Percentiles rank a stretch among this genome's conserved stretches.
These are phyloP conservation scores for Hericium erinaceus DNA, from an alignment of 768 basidiomycete genomes.

Conservation along the genomic window DNA sequence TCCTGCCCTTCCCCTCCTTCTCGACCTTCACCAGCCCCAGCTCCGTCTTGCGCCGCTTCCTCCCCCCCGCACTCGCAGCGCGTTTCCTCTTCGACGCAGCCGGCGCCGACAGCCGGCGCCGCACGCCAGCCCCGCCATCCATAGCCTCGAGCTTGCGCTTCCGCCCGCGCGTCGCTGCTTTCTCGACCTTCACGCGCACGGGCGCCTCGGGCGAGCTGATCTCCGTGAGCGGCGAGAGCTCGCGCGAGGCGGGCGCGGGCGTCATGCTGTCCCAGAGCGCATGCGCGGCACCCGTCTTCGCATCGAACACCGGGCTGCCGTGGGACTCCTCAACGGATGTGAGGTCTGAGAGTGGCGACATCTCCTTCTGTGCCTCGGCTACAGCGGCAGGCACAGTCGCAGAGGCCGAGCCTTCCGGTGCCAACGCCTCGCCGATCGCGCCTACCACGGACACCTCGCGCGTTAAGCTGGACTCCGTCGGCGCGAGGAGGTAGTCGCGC, in stretches of 20 bases:
- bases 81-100: neutral
- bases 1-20: neutral
- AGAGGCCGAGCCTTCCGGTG: too few relatives aligned
- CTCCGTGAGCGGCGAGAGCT: neutral
- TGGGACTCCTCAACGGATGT: too few relatives aligned
- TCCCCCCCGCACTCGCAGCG: neutral
- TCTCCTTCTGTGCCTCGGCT: too few relatives aligned
- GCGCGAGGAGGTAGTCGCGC: neutral
- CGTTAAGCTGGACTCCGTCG: neutral
- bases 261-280: too few relatives aligned
- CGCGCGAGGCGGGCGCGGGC: too few relatives aligned
- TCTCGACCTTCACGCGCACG: neutral
- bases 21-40: neutral
- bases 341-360: too few relatives aligned
- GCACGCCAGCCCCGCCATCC: neutral
- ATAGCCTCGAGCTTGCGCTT: neutral
- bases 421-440: neutral
- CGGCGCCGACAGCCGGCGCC: neutral
- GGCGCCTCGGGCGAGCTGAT: neutral
- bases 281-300: too few relatives aligned
- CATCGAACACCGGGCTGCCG: too few relatives aligned
- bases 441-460: neutral
- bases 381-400: too few relatives aligned
- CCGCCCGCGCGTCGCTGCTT: neutral
- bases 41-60: too few relatives aligned